Base-by-base conservation (phyloP, 2,329 filamentous ascomycete species). In the Tolypocladium sp. region DNA sequence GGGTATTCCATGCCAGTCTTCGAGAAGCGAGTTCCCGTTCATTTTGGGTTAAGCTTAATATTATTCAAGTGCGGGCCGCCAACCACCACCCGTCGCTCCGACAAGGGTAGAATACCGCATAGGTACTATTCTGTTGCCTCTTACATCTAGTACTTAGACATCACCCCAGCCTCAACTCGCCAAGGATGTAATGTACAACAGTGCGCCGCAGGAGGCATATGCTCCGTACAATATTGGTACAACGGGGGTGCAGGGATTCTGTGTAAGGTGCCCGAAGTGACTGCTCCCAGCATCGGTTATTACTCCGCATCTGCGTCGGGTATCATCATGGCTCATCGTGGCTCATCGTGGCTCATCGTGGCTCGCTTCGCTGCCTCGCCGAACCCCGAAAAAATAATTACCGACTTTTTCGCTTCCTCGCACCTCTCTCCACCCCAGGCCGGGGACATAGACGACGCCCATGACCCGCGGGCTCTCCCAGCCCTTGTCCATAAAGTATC, bases 381-480 rank as follows among this genome's bases (percentile, higher is more conserved):
- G 84, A 51, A 96, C 86, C 10, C 84, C 94, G 72, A 97, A 96
- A 74, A 99, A 97, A 76, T 97, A 99, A 73, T 99, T 99, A 12
- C 93, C 93, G 69, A 91, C 85, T 69, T 84, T 85, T 77, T 97
- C 93, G 67, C 91, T 89, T 3, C 91, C 90, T 30, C 76, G 73
- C 5, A 97, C 86, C 71, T 91, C 84, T 75, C 82, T 92, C 94
- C 94, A 97, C 3, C 94, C 94, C 52, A 96, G 59, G 0, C 91
- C 92, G 0, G 94, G 94, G 58, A 97, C 82, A 77, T 96, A 99
- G 55, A 96, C 80, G 10, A 96, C 91, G 0, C 94, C 94, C 80
- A 90, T 86, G 62, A 88, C 82, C 68, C 77, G 76, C 44, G 80
- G 80, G 65, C 69, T 79, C 71, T 78, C 81, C 87, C 88, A 93